phyloP scores from a whole-genome alignment of 805 yeast species.

The Teunomyces barrocoloradensis region DNA sequence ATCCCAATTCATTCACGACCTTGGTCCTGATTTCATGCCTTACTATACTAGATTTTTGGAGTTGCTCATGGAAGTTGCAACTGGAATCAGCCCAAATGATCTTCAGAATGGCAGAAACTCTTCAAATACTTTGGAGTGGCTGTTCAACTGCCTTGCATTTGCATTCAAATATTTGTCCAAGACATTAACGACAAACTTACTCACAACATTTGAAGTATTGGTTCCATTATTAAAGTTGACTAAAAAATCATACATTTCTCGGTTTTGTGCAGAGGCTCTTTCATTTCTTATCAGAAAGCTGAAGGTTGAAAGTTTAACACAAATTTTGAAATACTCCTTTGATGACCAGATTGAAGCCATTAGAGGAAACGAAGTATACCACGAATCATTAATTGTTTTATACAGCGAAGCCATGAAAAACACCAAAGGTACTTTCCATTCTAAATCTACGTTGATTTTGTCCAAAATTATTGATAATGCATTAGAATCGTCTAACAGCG shows the following conservation, averaged over 20 bases:
- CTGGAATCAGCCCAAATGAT: slow-evolving; percentile 36
- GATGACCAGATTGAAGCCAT: slow-evolving; percentile 27
- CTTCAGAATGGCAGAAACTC: slow-evolving; percentile 55
- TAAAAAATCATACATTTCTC: slow-evolving; percentile 61
- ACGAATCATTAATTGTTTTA: slow-evolving; percentile 56
- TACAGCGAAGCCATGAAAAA: slow-evolving; percentile 74
- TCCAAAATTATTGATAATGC: slow-evolving; percentile 40
- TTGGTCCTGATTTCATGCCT: slow-evolving; percentile 85
- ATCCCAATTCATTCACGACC: slow-evolving; percentile 85
- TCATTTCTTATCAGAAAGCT: slow-evolving; percentile 79
- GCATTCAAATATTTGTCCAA: slow-evolving; percentile 83
- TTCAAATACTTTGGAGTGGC: slow-evolving; percentile 71
- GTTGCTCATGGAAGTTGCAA: slow-evolving; percentile 48
- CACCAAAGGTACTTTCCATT: slow-evolving; percentile 70
- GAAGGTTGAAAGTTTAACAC: slow-evolving; percentile 42
- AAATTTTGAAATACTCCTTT: slow-evolving; percentile 46
- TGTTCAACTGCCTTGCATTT: slow-evolving; percentile 82
- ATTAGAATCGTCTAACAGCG: slow-evolving; percentile 6
- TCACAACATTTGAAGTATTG: slow-evolving; percentile 65
- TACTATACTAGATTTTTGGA: slow-evolving; percentile 56
- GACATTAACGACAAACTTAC: slow-evolving; percentile 56
- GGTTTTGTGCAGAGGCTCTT: slow-evolving; percentile 88
- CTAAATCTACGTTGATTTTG: slow-evolving; percentile 58
- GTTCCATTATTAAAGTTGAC: slow-evolving; percentile 60
- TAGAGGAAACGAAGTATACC: slow-evolving; percentile 46